Evolutionary conservation across 2,329 filamentous ascomycete genomes (phyloP), one percentile per base, ranked within the genome.

Genomic region (Stemphylium vesicarium): DNA sequence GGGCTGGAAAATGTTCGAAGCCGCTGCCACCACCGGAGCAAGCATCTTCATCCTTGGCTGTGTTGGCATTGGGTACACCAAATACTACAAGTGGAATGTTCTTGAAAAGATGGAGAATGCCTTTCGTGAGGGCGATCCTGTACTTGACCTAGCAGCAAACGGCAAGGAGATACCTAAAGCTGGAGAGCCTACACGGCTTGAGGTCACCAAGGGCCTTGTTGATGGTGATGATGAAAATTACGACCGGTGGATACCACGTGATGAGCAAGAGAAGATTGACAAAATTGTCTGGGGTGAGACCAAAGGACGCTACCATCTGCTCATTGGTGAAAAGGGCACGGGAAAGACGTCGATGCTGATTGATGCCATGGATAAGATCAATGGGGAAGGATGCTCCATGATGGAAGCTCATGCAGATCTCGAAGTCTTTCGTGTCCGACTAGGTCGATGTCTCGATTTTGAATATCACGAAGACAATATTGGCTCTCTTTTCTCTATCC

Each of bases 391-490:
- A 18, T 88, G 94, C 39, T 89, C 93, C 63, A 96, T 99, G 91
- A 91, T 98, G 69, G 95, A 99, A 77, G 93, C 94, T 1, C 95
- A 99, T 75, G 89, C 92, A 4, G 93, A 99, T 74, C 84, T 93
- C 1, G 95, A 99, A 70, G 96, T 99, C 55, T 96, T 99, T 74
- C 89, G 95, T 15, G 89, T 97, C 38, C 85, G 95, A 4, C 84
- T 99, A 3, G 95, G 95, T 22, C 97, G 96, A 73, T 92, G 93
- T 2, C 82, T 99, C 36, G 93, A 99, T 74, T 99, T 93, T 73
- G 95, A 99, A 72, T 99, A 90, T 68, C 92, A 98, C 71, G 95
- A 98, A 78, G 95, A 99, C 79, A 97, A 96, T 70, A 97, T 99
- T 59, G 95, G 95, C 39, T 91, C 91, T 5, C 89, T 99, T 56